A percentile compares a stretch with the other conserved stretches of the same genome.
These are phyloP conservation scores for Henckelia pumila DNA, from an alignment of 257 asterid genomes.

Conservation along the genomic window DNA sequence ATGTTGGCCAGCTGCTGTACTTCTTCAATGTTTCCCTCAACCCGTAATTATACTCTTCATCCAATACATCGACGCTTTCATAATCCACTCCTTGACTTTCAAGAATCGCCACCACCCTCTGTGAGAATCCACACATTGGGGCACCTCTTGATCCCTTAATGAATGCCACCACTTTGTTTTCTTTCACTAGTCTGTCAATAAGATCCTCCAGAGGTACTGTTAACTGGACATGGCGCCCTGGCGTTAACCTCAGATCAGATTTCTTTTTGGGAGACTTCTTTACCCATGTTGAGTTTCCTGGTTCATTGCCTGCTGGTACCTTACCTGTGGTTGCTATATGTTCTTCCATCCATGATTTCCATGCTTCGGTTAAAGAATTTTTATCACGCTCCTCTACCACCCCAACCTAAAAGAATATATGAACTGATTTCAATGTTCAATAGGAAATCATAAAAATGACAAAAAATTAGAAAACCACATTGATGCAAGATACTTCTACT, in stretches of 20 bases:
- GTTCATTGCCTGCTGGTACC: conserved; percentile 85
- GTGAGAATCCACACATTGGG: conserved; percentile 84
- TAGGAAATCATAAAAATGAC: not conserved
- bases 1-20: conserved; percentile 93
- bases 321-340: conserved; percentile 74
- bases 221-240: conserved; percentile 74
- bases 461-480: not conserved
- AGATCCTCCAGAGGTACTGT: conserved; percentile 77
- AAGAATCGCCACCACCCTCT: conserved; percentile 66
- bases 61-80: conserved; percentile 87
- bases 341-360: conserved; percentile 98
- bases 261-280: conserved; percentile 73
- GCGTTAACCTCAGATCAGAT: conserved; percentile 80
- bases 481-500: not conserved
- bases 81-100: conserved; percentile 79
- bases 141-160: conserved; percentile 89
- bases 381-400: conserved; percentile 70
- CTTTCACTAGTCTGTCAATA: conserved; percentile 75
- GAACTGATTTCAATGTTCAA: conserved; percentile 1
- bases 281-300: conserved; percentile 82
- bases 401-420: conserved; percentile 46
- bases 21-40: conserved; percentile 84
- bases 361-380: conserved; percentile 65
- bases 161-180: conserved; percentile 85
- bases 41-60: conserved; percentile 72